Evolutionary conservation across 345 rosid species (phyloP), one percentile per base, ranked within the genome.

Genomic region (Pelargonium nanum): DNA sequence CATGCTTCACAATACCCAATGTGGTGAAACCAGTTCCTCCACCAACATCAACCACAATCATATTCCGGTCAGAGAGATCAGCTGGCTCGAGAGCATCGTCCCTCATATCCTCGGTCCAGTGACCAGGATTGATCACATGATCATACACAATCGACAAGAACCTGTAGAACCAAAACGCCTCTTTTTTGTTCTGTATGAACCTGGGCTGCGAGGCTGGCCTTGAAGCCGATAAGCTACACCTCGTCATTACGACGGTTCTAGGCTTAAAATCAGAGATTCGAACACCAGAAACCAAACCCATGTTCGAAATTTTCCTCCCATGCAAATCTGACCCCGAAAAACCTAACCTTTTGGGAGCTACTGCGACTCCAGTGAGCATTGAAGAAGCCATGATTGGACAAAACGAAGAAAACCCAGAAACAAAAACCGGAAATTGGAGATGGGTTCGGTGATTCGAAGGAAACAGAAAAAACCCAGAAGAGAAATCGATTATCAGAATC

Each of bases 21-120:
- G 97, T 93, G 48, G 99, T 86, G 78, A 93, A 93, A 34, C 99
- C 99, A 61, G 99, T 93, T 6, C 99, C 99, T 19, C 99, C 99
- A 26, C 99, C 99, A 19, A 87, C 99, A 80, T 93, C 99, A 24
- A 87, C 96, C n/a, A 93, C 96, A 0, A 89, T 10, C 97, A 87
- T 70, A 59, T 80, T 74, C 62, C 89, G 77, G 69, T 77, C 65
- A 68, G 60, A 74, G 53, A 93, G 89, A 74, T 89, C 99, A 45
- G 99, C 99, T 1, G 96, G 97, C 83, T 89, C 95, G 4, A 89
- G 92, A 1, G 99, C 99, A 13, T 84, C 96, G 59, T 89, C 97
- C 64, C 99, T 77, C 99, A 93, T 93, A 69, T 87, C 97, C 80
- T 93, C 97, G 21, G 95, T 89, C 95, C 95, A 93, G 63, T 93